Base-by-base conservation (phyloP, 352 stramenopile genomes). In the Thalassiosira livingstoniorum region DNA sequence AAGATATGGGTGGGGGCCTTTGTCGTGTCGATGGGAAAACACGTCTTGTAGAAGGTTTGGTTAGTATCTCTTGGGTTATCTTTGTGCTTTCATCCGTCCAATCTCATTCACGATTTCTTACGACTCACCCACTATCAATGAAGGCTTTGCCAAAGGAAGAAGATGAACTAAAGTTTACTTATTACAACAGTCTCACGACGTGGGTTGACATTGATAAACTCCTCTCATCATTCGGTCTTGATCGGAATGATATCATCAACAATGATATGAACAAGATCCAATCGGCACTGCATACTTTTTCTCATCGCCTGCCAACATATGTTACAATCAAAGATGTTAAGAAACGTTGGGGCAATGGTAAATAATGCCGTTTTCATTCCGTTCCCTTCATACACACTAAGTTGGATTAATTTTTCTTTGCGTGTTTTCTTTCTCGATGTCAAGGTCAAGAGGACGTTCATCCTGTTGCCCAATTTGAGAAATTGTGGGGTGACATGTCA, bases 251-350 rank as follows among this genome's bases (percentile, higher is more conserved):
- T 62, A 75, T 87, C 23, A 37, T 75, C 39, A 32, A 86, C 4
- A 18, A 45, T 0, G 11, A 80, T 43, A 53, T 47, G 42, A 54
- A 75, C 37, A 86, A 55, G n/a, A 83, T 91, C 45, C 61, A 63
- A 18, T 51, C 75, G 61, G 75, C 79, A 39, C 32, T 91, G 0
- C 69, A 88, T 70, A 29, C 57, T 7, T 91, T 90, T 69, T 87
- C 86, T 57, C 64, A 35, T 29, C 70, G 55, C n/a, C 73, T 91
- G 35, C 82, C 82, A 4, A 91, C 86, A 4, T 91, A 91, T 62
- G 73, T 87, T 25, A 88, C 82, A 15, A 81, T 91, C 54, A 91
- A 91, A 66, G 86, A 91, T 60, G 86, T 91, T 21, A 90, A 90
- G 61, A 88, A 88, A 53, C 57, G 86, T 55, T 89, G 83, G 83